A percentile compares a stretch with the other conserved stretches of the same genome.
Evolutionary conservation across 768 basidiomycete species (phyloP).

Genomic region (Lactarius indigo): DNA sequence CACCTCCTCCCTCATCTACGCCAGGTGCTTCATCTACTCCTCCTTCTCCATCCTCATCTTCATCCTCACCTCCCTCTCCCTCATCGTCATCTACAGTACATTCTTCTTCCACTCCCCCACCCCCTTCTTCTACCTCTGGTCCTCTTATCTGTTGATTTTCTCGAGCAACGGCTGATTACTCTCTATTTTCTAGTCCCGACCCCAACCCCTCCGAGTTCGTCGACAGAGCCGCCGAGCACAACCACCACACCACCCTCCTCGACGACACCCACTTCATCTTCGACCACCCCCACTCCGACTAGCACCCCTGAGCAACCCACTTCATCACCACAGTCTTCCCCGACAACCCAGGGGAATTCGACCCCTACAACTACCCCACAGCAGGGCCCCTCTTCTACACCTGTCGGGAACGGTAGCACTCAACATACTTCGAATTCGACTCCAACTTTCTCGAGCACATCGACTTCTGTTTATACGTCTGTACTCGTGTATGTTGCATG

Average conservation of each 20-base stretch:
- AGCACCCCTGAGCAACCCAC: neutral
- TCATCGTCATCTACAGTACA: conserved; percentile 2
- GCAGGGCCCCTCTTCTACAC: neutral
- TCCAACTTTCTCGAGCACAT: neutral
- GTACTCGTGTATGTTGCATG: neutral
- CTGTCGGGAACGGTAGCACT: neutral
- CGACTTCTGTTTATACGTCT: conserved; percentile 11
- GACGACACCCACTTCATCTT: neutral
- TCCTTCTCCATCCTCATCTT: conserved; percentile 6
- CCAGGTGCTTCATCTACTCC: conserved; percentile 18
- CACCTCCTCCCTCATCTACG: conserved; percentile 9
- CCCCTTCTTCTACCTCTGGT: conserved; percentile 4
- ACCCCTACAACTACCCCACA: neutral
- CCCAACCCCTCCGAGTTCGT: neutral
- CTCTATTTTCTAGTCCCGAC: neutral
- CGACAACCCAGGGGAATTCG: neutral
- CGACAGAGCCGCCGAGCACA: neutral
- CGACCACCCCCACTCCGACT: neutral
- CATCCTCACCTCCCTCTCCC: conserved; percentile 4
- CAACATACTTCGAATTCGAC: neutral
- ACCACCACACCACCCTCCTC: neutral
- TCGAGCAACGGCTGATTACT: conserved; percentile 2
- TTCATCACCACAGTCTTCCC: neutral
- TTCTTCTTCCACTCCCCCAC: neutral
- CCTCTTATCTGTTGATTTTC: neutral